These are phyloP conservation scores for Taphrina communis DNA, from an alignment of 1,139 yeast species.

Conservation along the genomic window DNA sequence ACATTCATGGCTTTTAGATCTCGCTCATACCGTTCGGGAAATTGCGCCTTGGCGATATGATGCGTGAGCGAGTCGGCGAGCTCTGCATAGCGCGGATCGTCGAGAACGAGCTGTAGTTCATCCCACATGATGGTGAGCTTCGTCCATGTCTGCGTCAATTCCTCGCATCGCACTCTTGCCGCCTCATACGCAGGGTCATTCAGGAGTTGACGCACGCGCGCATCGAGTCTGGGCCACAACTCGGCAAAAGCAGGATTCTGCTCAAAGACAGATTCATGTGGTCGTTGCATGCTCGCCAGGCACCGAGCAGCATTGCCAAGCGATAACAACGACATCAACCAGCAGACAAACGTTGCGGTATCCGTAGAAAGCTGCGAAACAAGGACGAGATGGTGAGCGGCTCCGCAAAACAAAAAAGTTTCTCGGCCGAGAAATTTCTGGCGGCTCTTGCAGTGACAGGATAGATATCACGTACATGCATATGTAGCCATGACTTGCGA, in stretches of 20 bases:
- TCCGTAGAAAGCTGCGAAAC: too few species aligned
- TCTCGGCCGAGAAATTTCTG: not conserved
- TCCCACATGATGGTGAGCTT: constrained; percentile 27
- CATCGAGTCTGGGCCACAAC: constrained; percentile 16
- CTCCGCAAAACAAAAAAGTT: constrained; percentile 11
- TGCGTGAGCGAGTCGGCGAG: constrained; percentile 9
- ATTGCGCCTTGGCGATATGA: constrained; percentile 5
- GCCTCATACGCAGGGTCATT: not conserved
- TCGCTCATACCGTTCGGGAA: not conserved
- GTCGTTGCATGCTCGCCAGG: constrained; percentile 11
- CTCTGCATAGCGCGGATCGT: constrained; percentile 4
- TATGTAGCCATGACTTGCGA: too few species aligned
- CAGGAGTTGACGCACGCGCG: not conserved
- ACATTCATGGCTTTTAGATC: constrained; percentile 10
- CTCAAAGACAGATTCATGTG: constrained; percentile 18
- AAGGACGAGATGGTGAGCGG: constrained; percentile 12
- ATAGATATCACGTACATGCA: not conserved
- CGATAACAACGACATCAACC: not conserved
- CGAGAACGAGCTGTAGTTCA: constrained; percentile 12
- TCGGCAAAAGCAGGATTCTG: constrained; percentile 26
- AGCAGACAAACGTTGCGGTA: too few species aligned
- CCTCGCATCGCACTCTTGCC: not conserved
- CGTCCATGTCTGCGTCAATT: constrained; percentile 9
- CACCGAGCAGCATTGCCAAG: not conserved
- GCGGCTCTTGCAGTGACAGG: not conserved